Evolutionary conservation across 805 yeast genomes (phyloP), one percentile per base, ranked within the genome.

Genomic region (Cyberlindnera maclurae): DNA sequence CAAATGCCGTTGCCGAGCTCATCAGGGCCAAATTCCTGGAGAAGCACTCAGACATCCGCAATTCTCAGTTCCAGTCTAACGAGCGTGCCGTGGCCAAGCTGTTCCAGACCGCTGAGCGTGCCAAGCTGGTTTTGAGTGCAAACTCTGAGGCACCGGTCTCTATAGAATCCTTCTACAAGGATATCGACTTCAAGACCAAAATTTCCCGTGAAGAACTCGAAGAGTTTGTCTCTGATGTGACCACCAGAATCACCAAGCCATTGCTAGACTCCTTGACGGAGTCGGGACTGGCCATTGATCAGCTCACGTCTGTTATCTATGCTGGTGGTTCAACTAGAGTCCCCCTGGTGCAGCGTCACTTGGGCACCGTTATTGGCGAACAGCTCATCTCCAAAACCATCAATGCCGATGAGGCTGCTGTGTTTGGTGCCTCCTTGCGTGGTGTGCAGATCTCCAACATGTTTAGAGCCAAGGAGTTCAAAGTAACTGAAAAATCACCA

Each of bases 321-420:
- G 74, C 84, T 31, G 98, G 98, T 46, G 98, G 98, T 1, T 77
- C 95, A 0, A 77, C 90, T 5, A 77, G 98, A 58, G 84, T 87
- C 24, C 98, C 98, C 12, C 71, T 83, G 52, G 82, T 93, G 34
- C 93, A 87, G 60, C 70, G 74, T 40, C 73, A 71, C 38, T 63
- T 86, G 42, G 44, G 57, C 2, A 56, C 71, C 2, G 64, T 77
- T 32, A 63, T 80, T 31, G 86, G 82, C 1, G 75, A 75, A 15
- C 80, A 75, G 3, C 56, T 66, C 36, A 67, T 89, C 29, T 71
- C 95, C 16, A 87, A 81, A 59, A 85, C 81, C 37, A 94, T 93
- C 33, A 93, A 93, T 60, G 93, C 98, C 0, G 98, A 93, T 61
- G 98, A 93, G 64, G 79, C 97, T 33, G 86, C 86, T 37, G 96